These are phyloP conservation scores for Petunia hybrid DNA, from an alignment of 305 asterid species.

Conservation along the genomic window DNA sequence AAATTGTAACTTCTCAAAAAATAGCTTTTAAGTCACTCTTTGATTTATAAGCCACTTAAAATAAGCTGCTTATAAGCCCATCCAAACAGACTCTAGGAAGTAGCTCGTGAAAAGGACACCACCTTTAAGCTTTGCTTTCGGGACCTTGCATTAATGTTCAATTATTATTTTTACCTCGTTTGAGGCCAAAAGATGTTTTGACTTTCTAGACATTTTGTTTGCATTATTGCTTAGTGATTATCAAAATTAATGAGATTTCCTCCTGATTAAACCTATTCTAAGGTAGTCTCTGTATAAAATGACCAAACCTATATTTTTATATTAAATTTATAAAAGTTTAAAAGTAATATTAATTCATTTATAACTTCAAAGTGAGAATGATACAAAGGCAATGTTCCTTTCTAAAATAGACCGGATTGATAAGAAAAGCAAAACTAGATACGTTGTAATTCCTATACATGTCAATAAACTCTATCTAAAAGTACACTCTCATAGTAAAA, in stretches of 20 bases:
- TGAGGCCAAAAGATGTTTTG: background rate
- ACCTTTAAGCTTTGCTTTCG: background rate
- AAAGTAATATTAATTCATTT: no score
- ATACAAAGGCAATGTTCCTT: background rate
- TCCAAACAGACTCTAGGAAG: no score
- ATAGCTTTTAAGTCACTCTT: no score
- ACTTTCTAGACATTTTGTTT: background rate
- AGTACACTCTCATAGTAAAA: background rate
- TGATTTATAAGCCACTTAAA: no score
- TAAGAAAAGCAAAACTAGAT: background rate
- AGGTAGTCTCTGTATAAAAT: background rate
- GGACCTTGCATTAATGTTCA: background rate
- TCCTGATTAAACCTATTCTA: background rate
- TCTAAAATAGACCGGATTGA: background rate
- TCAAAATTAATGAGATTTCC: background rate
- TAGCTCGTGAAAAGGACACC: background rate
- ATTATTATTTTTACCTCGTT: background rate
- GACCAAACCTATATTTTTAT: background rate
- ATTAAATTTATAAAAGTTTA: no score
- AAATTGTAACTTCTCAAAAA: no score
- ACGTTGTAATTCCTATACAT: background rate
- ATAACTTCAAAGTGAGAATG: constrained; percentile 14
- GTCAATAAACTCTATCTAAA: background rate
- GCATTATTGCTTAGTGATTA: constrained; percentile 1
- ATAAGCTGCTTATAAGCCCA: no score